These are phyloP conservation scores for Mycena metata DNA, from an alignment of 768 basidiomycete species.

Conservation along the genomic window DNA sequence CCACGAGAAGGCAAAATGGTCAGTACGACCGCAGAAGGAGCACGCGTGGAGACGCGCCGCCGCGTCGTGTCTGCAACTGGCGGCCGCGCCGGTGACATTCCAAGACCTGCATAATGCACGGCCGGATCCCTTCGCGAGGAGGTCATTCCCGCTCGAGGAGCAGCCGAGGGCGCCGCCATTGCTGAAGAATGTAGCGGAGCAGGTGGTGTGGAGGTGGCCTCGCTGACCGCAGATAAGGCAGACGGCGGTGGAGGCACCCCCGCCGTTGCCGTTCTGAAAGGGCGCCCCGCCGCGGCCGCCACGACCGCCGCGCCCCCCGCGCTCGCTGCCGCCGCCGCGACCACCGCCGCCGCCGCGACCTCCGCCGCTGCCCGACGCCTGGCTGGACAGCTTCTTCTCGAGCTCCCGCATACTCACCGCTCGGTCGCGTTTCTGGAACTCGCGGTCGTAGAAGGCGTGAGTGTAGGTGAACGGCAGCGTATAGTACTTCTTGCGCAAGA, in stretches of 20 bases:
- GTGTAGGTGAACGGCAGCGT: background rate
- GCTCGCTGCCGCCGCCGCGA: too few species aligned
- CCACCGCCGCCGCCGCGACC: too few species aligned
- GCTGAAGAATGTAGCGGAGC: background rate
- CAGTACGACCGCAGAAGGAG: background rate
- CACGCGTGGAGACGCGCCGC: background rate
- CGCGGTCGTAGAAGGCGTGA: background rate
- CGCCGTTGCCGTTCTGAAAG: conserved; percentile 11
- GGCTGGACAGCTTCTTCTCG: background rate
- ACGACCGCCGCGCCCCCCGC: background rate
- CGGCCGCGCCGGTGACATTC: background rate
- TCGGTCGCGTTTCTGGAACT: background rate
- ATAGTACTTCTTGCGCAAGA: background rate
- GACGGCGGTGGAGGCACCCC: background rate
- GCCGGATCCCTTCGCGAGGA: background rate
- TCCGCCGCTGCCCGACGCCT: background rate
- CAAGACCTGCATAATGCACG: background rate
- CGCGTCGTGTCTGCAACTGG: background rate
- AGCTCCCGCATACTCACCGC: background rate
- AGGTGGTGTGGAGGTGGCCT: background rate
- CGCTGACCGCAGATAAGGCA: conserved; percentile 1
- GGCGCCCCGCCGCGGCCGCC: background rate
- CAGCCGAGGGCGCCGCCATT: background rate
- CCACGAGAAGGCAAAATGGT: conserved; percentile 8
- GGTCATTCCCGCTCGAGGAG: background rate